phyloP scores from a whole-genome alignment of 371 early-diverging fungal species.

The Chytridium lagenaria region DNA sequence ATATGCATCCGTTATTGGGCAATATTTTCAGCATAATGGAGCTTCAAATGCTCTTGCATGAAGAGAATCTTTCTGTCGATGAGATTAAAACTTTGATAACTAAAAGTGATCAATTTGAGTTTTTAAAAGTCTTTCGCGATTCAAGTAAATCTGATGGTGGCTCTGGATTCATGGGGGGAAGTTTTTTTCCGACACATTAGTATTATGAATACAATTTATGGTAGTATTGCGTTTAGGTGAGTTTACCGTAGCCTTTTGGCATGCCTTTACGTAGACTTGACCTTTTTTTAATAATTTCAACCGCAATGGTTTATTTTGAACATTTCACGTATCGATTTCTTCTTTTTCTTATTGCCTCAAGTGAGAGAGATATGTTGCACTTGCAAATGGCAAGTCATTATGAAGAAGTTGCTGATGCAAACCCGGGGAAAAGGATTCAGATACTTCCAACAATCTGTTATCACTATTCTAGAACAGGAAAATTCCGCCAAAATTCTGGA shows the following conservation, averaged over 20 bases:
- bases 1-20: background rate
- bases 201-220: constrained; percentile 14
- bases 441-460: background rate
- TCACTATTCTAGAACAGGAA: background rate
- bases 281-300: too few species aligned
- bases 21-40: background rate
- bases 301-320: too few species aligned
- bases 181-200: constrained; percentile 15
- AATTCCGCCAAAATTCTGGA: background rate
- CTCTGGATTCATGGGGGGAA: background rate
- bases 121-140: background rate
- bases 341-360: too few species aligned
- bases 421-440: background rate
- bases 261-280: too few species aligned
- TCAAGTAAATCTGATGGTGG: background rate
- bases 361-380: background rate
- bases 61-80: background rate
- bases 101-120: constrained; percentile 1
- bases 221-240: constrained; percentile 4
- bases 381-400: background rate
- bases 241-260: too few species aligned
- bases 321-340: too few species aligned
- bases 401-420: background rate
- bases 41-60: background rate
- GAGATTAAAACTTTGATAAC: background rate